phyloP scores from a whole-genome alignment of 495 filamentous ascomycete species.

The Podospora australis region DNA sequence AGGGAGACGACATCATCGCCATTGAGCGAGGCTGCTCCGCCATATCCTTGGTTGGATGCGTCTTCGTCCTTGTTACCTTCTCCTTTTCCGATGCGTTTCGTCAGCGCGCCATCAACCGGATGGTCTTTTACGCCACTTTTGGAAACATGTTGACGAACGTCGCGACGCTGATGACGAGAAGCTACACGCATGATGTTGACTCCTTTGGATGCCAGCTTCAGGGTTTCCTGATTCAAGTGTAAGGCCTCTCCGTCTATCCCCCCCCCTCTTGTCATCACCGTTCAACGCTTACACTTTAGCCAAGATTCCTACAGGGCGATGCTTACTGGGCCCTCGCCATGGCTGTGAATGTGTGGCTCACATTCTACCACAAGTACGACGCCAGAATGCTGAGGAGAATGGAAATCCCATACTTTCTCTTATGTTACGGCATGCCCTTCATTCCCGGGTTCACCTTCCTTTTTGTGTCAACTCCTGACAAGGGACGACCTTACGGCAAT shows the following conservation, averaged over 20 bases:
- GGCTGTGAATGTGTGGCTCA: constrained; percentile 83
- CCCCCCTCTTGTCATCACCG: too few relatives aligned
- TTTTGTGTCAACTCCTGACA: constrained; percentile 47
- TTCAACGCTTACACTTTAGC: too few relatives aligned
- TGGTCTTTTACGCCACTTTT: constrained; percentile 80
- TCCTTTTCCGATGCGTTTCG: constrained; percentile 53
- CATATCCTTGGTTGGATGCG: constrained; percentile 64
- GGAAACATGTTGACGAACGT: constrained; percentile 79
- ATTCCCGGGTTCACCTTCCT: constrained; percentile 63
- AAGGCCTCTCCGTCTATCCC: constrained; percentile 21
- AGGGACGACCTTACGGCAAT: constrained; percentile 63
- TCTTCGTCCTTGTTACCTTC: constrained; percentile 72
- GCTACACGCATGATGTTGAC: constrained; percentile 40
- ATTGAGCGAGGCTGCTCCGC: constrained; percentile 64
- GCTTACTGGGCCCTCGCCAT: constrained; percentile 77
- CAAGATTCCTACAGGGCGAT: constrained; percentile 73
- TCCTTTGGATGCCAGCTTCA: constrained; percentile 67
- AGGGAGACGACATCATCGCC: constrained; percentile 9
- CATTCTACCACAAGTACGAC: constrained; percentile 73
- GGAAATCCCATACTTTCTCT: constrained; percentile 64
- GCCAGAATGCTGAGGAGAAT: constrained; percentile 58
- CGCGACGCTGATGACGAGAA: constrained; percentile 65
- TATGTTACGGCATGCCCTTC: constrained; percentile 72
- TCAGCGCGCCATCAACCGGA: constrained; percentile 76
- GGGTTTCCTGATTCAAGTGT: constrained; percentile 68